Conservation (phyloP, 1,284 basidiomycete genomes). For the Volvariella surrecta region DNA sequence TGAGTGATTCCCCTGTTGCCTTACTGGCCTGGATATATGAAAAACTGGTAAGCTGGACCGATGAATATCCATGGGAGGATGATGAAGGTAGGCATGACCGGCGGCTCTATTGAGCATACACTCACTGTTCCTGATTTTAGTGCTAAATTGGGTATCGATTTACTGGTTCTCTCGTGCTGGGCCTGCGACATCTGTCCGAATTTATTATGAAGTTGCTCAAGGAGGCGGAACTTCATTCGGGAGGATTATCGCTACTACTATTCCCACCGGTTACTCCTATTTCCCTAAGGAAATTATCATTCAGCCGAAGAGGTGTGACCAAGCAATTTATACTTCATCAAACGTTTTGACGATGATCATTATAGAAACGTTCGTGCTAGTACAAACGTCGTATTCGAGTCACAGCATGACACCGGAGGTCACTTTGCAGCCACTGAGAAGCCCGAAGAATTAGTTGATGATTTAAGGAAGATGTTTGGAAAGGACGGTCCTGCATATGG, state of each 20-base stretch:
- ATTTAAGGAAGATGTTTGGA: conserved; percentile 35
- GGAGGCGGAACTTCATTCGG: conserved; percentile 1
- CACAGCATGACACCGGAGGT: conserved; percentile 26
- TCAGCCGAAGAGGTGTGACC: conserved; percentile 29
- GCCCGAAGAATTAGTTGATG: conserved; percentile 24
- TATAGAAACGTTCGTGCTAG: conserved; percentile 16
- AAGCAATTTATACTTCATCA: conserved; percentile 21
- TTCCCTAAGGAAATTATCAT: conserved; percentile 37
- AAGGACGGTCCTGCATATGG: conserved; percentile 28
- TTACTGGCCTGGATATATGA: conserved; percentile 56
- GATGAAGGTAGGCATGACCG: conserved; percentile 32
- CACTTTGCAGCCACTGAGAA: conserved; percentile 32
- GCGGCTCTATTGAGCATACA: not conserved
- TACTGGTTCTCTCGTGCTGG: conserved; percentile 51
- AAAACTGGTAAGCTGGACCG: conserved; percentile 44
- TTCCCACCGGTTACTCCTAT: conserved; percentile 38
- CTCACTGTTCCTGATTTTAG: conserved; percentile 18
- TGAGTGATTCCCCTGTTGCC: conserved; percentile 50
- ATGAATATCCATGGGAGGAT: conserved; percentile 40
- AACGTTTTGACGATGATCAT: not conserved
- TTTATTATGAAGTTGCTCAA: conserved; percentile 38
- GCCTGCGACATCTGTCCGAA: conserved; percentile 43
- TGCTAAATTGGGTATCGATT: conserved; percentile 50
- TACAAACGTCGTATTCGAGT: conserved; percentile 18
- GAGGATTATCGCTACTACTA: conserved; percentile 14